Conservation (phyloP, 345 rosid genomes). For the Chamaenerion angustifolium region DNA sequence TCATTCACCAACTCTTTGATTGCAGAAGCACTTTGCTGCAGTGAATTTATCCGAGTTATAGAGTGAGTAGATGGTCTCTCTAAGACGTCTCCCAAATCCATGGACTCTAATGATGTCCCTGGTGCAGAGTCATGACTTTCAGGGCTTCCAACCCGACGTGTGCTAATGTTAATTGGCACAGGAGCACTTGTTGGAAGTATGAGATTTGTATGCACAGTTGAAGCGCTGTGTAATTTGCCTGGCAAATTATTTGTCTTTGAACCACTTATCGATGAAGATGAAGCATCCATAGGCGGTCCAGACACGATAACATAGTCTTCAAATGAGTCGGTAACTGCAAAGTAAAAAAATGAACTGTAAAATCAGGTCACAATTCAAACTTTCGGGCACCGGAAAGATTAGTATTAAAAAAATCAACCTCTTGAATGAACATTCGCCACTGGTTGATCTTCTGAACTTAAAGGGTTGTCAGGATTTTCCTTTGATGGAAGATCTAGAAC, state of each 20-base stretch:
- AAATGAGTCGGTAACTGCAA: constrained; percentile 52
- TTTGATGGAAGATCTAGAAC: constrained; percentile 22
- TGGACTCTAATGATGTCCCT: constrained; percentile 72
- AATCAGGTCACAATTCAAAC: neutral
- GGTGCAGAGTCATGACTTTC: constrained; percentile 55
- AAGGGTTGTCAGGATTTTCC: constrained; percentile 30
- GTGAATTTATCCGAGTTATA: constrained; percentile 65
- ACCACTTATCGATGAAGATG: constrained; percentile 40
- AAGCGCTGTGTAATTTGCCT: constrained; percentile 37
- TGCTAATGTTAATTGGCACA: constrained; percentile 35
- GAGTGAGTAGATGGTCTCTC: constrained; percentile 64
- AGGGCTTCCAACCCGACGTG: constrained; percentile 36
- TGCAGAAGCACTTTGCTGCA: constrained; percentile 61
- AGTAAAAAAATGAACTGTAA: constrained; percentile 3
- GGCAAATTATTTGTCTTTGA: constrained; percentile 43
- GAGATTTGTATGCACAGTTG: constrained; percentile 19
- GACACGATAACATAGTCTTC: constrained; percentile 86
- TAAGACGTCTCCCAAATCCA: constrained; percentile 51
- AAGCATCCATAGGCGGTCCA: constrained; percentile 62
- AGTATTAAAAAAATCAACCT: constrained; percentile 29
- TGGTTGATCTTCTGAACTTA: constrained; percentile 32
- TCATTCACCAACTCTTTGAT: constrained; percentile 50
- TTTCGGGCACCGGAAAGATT: neutral
- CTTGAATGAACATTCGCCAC: constrained; percentile 19
- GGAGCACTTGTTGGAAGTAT: constrained; percentile 42